phyloP scores from a whole-genome alignment of 768 basidiomycete genomes.

The Naganishia kalamii region DNA sequence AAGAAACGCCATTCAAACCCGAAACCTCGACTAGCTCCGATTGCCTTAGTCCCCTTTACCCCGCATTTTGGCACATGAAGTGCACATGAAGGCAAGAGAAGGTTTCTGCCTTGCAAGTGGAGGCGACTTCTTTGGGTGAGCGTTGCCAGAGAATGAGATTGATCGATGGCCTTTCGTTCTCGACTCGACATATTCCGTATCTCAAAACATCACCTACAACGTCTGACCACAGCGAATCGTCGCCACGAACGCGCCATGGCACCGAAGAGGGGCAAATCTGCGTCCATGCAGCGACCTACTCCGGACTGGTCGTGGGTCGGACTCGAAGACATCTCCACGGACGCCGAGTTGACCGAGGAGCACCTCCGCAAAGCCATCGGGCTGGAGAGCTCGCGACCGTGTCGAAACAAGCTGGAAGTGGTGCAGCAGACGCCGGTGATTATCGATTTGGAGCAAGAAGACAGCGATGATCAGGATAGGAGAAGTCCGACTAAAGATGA shows the following conservation, averaged over 20 bases:
- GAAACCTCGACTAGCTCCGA: too few species aligned
- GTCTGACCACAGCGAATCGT: background rate
- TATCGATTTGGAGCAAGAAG: constrained; percentile 2
- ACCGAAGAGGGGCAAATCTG: background rate
- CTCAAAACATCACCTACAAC: background rate
- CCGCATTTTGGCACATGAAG: background rate
- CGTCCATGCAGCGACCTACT: background rate
- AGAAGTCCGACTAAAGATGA: background rate
- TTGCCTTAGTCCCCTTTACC: background rate
- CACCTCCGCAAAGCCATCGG: constrained; percentile 13
- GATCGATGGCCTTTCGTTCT: too few species aligned
- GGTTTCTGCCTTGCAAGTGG: too few species aligned
- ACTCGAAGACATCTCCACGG: background rate
- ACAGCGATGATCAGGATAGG: background rate
- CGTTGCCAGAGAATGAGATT: too few species aligned
- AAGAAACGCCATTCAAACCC: too few species aligned
- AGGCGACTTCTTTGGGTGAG: too few species aligned
- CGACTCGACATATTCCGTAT: background rate
- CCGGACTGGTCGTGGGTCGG: constrained; percentile 19
- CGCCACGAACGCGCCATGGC: background rate
- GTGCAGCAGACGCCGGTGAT: background rate
- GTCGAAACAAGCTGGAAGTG: constrained; percentile 7
- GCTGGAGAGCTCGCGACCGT: background rate
- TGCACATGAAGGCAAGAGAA: background rate
- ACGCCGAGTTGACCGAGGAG: background rate